These are phyloP conservation scores for Aspergillus sclerotiicarbonarius DNA, from an alignment of 495 filamentous ascomycete species.

Conservation along the genomic window DNA sequence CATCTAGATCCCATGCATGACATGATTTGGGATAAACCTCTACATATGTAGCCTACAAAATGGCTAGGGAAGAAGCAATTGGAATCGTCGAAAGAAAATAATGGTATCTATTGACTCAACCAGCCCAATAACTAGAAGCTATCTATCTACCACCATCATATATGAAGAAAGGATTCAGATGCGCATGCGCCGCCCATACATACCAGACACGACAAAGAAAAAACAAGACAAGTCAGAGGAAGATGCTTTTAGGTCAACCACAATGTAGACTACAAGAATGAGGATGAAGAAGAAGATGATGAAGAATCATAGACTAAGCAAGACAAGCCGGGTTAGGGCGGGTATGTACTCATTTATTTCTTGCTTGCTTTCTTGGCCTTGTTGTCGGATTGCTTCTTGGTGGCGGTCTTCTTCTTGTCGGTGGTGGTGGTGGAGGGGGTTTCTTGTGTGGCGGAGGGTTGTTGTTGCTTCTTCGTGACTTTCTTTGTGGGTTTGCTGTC, in stretches of 20 bases:
- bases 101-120: constrained; percentile 16
- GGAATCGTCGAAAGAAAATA: background rate
- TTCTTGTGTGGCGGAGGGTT: background rate
- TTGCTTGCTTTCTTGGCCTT: constrained; percentile 40
- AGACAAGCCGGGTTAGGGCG: constrained; percentile 22
- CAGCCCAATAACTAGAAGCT: background rate
- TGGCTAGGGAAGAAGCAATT: background rate
- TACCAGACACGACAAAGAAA: background rate
- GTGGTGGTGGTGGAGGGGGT: background rate
- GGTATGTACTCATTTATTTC: constrained; percentile 17
- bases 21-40: no score
- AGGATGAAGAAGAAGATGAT: background rate
- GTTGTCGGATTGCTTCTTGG: constrained; percentile 14
- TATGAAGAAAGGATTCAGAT: constrained; percentile 21
- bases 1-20: no score
- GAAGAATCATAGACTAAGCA: constrained; percentile 29
- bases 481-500: constrained; percentile 1
- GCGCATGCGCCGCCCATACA: constrained; percentile 33
- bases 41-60: no score
- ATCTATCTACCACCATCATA: constrained; percentile 1
- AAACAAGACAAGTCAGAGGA: constrained; percentile 16
- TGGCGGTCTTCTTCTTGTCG: constrained; percentile 12
- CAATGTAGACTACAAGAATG: constrained; percentile 13
- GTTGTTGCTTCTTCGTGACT: background rate
- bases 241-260: constrained; percentile 34